phyloP scores from a whole-genome alignment of 257 asterid genomes.

The Jaltomata sinuosa region DNA sequence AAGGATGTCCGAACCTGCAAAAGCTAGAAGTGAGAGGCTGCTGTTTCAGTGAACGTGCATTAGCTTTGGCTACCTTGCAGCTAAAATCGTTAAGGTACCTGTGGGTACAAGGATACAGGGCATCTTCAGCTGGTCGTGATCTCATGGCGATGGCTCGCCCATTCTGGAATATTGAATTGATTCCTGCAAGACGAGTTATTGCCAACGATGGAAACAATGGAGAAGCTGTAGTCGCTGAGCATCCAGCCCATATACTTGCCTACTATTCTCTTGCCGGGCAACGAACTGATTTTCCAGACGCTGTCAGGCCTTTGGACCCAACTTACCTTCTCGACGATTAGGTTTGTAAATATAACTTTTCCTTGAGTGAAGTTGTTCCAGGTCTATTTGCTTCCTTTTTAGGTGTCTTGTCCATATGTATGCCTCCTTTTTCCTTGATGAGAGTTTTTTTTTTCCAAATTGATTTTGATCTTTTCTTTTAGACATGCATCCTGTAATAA shows the following conservation, averaged over 20 bases:
- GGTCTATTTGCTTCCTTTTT: neutral
- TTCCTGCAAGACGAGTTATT: constrained; percentile 46
- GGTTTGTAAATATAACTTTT: constrained; percentile 9
- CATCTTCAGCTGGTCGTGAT: constrained; percentile 37
- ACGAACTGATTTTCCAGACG: constrained; percentile 63
- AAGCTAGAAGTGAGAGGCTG: constrained; percentile 87
- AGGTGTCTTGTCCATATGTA: constrained; percentile 1
- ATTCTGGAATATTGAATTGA: constrained; percentile 74
- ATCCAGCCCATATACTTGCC: constrained; percentile 82
- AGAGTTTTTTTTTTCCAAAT: neutral
- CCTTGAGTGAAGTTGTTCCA: neutral
- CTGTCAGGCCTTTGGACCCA: constrained; percentile 47
- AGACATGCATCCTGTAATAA: constrained; percentile 1
- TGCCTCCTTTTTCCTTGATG: neutral
- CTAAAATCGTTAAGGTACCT: constrained; percentile 51
- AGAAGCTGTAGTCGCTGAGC: constrained; percentile 18
- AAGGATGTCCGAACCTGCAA: constrained; percentile 71
- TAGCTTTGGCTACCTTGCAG: constrained; percentile 49
- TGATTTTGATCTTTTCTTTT: neutral
- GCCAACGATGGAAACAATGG: constrained; percentile 12
- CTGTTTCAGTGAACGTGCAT: constrained; percentile 65
- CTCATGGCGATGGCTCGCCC: constrained; percentile 60
- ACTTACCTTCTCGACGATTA: neutral
- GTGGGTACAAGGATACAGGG: constrained; percentile 83
- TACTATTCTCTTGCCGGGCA: constrained; percentile 87